Percentiles rank a stretch among this genome's conserved stretches.
phyloP scores from a whole-genome alignment of 345 rosid genomes.

The Citrus australasica region DNA sequence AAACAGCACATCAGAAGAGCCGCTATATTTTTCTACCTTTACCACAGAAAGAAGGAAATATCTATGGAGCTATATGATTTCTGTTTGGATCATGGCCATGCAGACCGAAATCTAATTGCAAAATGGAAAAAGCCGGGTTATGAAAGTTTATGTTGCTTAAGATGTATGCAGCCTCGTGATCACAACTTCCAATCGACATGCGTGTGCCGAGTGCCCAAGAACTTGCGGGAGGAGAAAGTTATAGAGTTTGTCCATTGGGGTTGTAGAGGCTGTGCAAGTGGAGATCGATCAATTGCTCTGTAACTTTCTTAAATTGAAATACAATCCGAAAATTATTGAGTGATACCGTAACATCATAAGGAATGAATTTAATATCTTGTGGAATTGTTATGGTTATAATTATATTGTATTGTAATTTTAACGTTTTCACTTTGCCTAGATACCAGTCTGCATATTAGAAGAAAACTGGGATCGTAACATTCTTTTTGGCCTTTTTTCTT shows the following conservation, averaged over 20 bases:
- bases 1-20: too few species aligned
- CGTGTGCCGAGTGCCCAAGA: constrained; percentile 73
- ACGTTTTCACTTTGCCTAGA: neutral
- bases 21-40: too few species aligned
- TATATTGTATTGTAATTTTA: neutral
- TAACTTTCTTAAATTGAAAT: neutral
- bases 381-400: neutral
- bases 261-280: constrained; percentile 79
- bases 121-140: too few species aligned
- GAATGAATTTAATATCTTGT: neutral
- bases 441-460: neutral
- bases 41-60: too few species aligned
- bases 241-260: constrained; percentile 88
- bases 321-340: neutral
- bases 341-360: neutral
- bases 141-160: too few species aligned
- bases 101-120: too few species aligned
- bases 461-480: neutral
- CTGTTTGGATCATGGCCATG: too few species aligned
- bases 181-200: constrained; percentile 53
- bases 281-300: constrained; percentile 36
- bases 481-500: neutral
- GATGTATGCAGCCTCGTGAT: too few species aligned
- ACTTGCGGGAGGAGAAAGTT: constrained; percentile 81
- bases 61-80: too few species aligned